Evolutionary conservation across 2,329 filamentous ascomycete species (phyloP), one percentile per base, ranked within the genome.

Genomic region (Colletotrichum musae): DNA sequence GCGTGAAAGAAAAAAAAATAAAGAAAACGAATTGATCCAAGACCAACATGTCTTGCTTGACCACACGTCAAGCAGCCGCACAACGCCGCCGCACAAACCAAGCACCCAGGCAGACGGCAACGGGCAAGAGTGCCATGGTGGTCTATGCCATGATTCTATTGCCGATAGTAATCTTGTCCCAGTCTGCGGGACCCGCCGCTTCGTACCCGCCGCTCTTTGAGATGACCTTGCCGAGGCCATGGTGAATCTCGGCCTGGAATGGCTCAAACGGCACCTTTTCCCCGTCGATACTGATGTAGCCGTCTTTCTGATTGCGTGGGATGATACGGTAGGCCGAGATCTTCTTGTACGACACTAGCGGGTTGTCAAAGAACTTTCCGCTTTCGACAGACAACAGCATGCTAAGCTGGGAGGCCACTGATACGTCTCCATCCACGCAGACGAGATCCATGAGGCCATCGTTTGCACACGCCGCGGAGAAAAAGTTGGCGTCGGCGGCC

Each of bases 261-360:
- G 94, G 92, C 74, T 92, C 92, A 78, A 97, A 98, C 0, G 94
- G 93, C 3, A 97, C 86, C 62, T 88, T 87, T 81, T 99, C 96
- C 45, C 96, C 96, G 76, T 98, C 96, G 72, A 99, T 94, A 78
- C 94, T 97, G 78, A 99, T 97, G 78, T 93, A 96, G 2, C 95
- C 95, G 71, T 91, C 87, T 47, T 88, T 83, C 74, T 91, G 87
- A 71, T 92, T 82, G 61, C 89, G 90, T 0, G 96, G 96, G 4
- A 91, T 91, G 71, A 99, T 91, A 50, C 96, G 88, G 78, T 96
- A 98, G 0, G 92, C 96, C n/a, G 88, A 87, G 4, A 98, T 87
- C 79, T 99, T 99, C 74, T 91, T 89, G 79, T 98, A 95, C 36
- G 87, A 86, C 13, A 97, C 92, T 47, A 93, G 87, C 0, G 90